These are phyloP conservation scores for Cordyceps farinosa DNA, from an alignment of 2,329 filamentous ascomycete species.

Conservation along the genomic window DNA sequence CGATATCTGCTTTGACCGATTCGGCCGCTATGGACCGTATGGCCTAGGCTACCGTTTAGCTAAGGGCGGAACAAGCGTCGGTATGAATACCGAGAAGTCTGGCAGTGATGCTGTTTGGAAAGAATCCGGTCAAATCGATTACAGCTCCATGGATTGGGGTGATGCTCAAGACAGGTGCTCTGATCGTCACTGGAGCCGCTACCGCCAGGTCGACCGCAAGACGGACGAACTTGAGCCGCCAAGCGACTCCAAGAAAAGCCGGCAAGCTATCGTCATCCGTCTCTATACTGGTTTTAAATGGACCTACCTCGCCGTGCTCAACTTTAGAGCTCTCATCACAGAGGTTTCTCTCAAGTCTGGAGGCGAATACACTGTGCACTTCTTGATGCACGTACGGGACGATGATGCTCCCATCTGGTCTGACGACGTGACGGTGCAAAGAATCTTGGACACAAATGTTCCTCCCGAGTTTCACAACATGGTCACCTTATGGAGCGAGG, in stretches of 20 bases:
- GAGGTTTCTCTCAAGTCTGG: conserved; percentile 75
- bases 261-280: conserved; percentile 74
- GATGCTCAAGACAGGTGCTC: conserved; percentile 52
- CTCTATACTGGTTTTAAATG: conserved; percentile 79
- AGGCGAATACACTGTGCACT: conserved; percentile 78
- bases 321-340: conserved; percentile 75
- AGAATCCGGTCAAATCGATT: conserved; percentile 53
- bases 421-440: conserved; percentile 68
- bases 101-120: conserved; percentile 61
- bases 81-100: conserved; percentile 67
- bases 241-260: conserved; percentile 41
- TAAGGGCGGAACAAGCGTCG: conserved; percentile 67
- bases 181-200: conserved; percentile 61
- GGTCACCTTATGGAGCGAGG: conserved; percentile 79
- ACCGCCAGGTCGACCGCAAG: conserved; percentile 38
- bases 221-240: conserved; percentile 33
- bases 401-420: conserved; percentile 77
- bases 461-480: conserved; percentile 75
- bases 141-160: conserved; percentile 53
- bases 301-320: conserved; percentile 72
- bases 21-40: conserved; percentile 79
- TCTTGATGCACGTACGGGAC: conserved; percentile 81
- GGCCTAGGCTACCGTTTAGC: conserved; percentile 76
- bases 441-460: conserved; percentile 63
- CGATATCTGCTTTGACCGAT: conserved; percentile 84